Evolutionary conservation across 306 rosid genomes (phyloP), one percentile per base, ranked within the genome.

Genomic region (Lathyrus oleraceus): DNA sequence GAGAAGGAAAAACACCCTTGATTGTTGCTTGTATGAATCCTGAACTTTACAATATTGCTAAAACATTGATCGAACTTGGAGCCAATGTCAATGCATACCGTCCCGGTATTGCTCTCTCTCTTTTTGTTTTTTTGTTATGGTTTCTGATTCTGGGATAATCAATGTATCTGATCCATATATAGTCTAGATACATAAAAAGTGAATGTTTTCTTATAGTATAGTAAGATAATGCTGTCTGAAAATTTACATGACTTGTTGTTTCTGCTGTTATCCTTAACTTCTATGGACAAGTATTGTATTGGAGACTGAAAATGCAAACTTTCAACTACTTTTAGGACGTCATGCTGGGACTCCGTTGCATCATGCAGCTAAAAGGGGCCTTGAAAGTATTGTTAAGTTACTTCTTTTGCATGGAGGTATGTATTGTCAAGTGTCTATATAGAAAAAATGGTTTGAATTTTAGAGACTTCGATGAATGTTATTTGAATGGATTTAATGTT

Each of bases 281-380:
- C 38, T 28, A 4, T 57, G 5, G 39, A 3, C 62, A 13, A 49
- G 28, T 16, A 16, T 69, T 69, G 21, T 15, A 42, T 23, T 57
- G 32, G 56, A 66, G 16, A 63, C 38, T 74, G 49, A 74, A 70
- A 21, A 14, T 54, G 58, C 32, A 71, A 61, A 61, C 45, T 53
- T 81, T 79, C 32, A 35, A 54, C 47, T 39, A 47, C 61, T 68
- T 61, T 25, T 49, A 91, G 97, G 96, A 57, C 88, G 96, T 25
- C 82, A 85, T 69, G 96, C 87, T 35, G 99, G 99, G 66, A 91
- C 97, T 78, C 96, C 99, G 21, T 76, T 95, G 63, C 97, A 95
- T 73, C 99, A 95, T 83, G 97, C 99, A 4, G 95, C 99, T 70
- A 95, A 95, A 82, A 86, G 88, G 79, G 97, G 97, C 71, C 89